Evolutionary conservation across 208 protist species (phyloP), one percentile per base, ranked within the genome.

Genomic region (Trypanosoma lewisi): DNA sequence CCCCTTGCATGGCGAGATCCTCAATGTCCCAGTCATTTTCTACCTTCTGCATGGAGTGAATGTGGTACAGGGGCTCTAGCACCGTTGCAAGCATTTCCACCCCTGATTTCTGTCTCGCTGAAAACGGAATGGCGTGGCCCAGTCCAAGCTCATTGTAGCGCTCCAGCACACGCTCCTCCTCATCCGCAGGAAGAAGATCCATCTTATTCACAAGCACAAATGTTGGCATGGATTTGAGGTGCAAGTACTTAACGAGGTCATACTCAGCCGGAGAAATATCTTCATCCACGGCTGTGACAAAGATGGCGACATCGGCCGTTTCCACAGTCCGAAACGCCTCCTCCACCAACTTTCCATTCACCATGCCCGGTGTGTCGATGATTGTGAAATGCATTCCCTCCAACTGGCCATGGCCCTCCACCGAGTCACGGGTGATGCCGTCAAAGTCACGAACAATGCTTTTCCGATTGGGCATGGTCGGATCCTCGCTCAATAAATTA

Each of bases 1-100:
- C 89, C 14, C 91, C 88, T 27, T 70, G 47, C 75, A 90, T 77
- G 0, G 91, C 91, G 19, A 89, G 53, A 45, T 96, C 91, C 62
- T 96, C 87, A 49, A 95, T 67, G 57, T 94, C 88, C 85, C 85
- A 94, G 72, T 96, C 86, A 56, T 91, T 93, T 58, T 93, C 79
- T 21, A 85, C 64, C 55, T 84, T 78, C 27, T 76, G 68, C 80
- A 95, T 92, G 0, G 78, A 59, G 63, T 90, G 82, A 11, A 94
- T 72, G 64, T 96, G 83, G 57, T 87, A 85, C 7, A 95, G 73
- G 2, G 91, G 91, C 71, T 88, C 80, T 17, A 97, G 5, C 17
- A 81, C 70, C 3, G 80, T 69, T 11, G 85, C 69, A 50, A 97
- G 73, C 70, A 80, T 79, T 19, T 94, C 91, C 1, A 95, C 54